Evolutionary conservation across 768 basidiomycete species (phyloP), one percentile per base, ranked within the genome.

Genomic region (Lentinula detonsa): DNA sequence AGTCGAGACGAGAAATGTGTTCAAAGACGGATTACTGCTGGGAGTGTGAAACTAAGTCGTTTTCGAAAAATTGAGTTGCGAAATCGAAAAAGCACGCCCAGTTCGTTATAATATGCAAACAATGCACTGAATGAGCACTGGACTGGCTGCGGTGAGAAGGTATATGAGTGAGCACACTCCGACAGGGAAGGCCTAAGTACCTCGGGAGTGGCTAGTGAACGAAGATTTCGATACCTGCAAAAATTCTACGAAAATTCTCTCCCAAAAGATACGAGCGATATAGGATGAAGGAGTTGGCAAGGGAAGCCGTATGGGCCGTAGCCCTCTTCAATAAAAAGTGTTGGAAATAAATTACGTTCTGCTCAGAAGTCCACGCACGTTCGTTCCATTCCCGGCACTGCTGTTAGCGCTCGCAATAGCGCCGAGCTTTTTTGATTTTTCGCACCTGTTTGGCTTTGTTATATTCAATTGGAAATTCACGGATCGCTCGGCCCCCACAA

Each of bases 211-310:
- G 3, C 7, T 39, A 28, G 8, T 10, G 46, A 48, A 9, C 21
- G 21, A 23, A 43, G 46, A n/a, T 48, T 48, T 18, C 21, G 21
- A 21, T 23, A 23, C 46, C 21, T 18, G 21, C 21, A 48, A 23
- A 23, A 48, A 28, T 63, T 57, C 67, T 48, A 57, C 7, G 53
- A 46, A 60, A 63, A 60, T 51, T 61, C 58, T 61, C 57, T 62
- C 64, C 40, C 37, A 52, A 65, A 57, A 62, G 39, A 61, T 62
- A 55, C n/a, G 16, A 18, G 46, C 3, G 57, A 46, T 58, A 13
- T 49, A 52, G 48, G 40, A 57, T 40, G 37, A 39, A 45, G 28
- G 43, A 42, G 46, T 48, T 39, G 35, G 18, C 28, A 61, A 37
- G 46, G 33, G 54, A 33, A 61, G 39, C 18, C 50, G 50, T 34